These are phyloP conservation scores for Paraleonurus japonicus DNA, from an alignment of 257 asterid genomes.

Conservation along the genomic window DNA sequence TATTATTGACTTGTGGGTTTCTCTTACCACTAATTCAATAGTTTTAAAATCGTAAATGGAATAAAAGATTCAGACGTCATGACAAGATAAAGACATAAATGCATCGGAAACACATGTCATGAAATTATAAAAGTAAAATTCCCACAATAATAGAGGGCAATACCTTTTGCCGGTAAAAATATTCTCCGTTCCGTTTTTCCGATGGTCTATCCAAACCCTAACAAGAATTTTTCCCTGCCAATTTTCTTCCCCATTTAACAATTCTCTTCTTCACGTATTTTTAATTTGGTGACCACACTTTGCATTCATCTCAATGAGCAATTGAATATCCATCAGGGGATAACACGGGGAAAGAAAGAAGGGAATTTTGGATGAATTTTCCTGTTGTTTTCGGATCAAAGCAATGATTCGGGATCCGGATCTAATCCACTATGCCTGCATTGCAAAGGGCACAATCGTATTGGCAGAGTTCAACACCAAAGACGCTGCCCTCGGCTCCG, in stretches of 20 bases:
- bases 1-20: no score
- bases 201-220: conserved; percentile 41
- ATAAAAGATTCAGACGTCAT: no score
- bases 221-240: not conserved
- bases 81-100: not conserved
- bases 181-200: conserved; percentile 32
- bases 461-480: conserved; percentile 84
- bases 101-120: not conserved
- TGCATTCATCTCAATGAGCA: not conserved
- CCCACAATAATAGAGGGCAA: not conserved
- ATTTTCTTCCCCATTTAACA: conserved; percentile 3
- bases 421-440: conserved; percentile 70
- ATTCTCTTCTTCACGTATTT: not conserved
- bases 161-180: conserved; percentile 14
- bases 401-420: conserved; percentile 58
- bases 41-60: no score
- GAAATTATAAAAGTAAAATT: not conserved
- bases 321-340: not conserved
- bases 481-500: conserved; percentile 68
- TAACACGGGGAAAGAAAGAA: not conserved
- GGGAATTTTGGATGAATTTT: not conserved
- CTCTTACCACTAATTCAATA: no score
- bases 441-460: conserved; percentile 61
- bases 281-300: not conserved
- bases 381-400: not conserved